Base-by-base conservation (phyloP, 495 filamentous ascomycete genomes). In the Umbilicaria muhlenbergii region DNA sequence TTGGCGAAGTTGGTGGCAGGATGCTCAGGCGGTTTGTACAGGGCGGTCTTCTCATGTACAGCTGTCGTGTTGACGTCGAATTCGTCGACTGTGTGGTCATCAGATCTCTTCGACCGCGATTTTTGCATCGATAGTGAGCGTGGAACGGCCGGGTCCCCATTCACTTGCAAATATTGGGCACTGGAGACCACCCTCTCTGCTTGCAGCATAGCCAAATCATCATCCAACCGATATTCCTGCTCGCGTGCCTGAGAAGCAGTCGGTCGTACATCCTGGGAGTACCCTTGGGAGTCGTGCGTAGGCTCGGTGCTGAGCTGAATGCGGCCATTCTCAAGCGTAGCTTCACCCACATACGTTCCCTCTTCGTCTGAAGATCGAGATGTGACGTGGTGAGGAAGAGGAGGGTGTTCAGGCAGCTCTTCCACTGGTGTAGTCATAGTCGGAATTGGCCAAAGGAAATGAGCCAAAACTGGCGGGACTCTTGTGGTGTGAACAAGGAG, bases 201-300 rank as follows among this genome's bases (percentile, higher is more conserved):
- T 41, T 86, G 78, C 28, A 93, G 67, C 42, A 95, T 66, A 34
- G 84, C 77, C 24, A 95, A 59, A 55, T 95, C 86, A 64, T 96
- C 89, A 35, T 83, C 80, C 16, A 93, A 60, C 28, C 83, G 72
- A 47, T 73, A 71, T 6, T 77, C 77, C 43, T 81, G 71, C 54
- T 92, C 86, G 16, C 77, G 67, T 8, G 64, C 61, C 18, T 72
- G 61, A 0, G 70, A 71, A 1, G 51, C 5, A 66, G 52, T 40
- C 50, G 49, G 45, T 66, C 52, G 6, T 36, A 24, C 17, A 8
- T 18, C 35, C 6, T 37, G 32, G 52, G 60, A 36, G 61, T 61
- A 32, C 44, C 62, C 58, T 31, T 71, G 63, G 34, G 64, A 68
- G 33, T 53, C 47, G 3, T 55, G 55, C 1, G 58, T 58, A 24